Conservation (phyloP, 306 rosid genomes). For the Amphicarpaea edgeworthii region DNA sequence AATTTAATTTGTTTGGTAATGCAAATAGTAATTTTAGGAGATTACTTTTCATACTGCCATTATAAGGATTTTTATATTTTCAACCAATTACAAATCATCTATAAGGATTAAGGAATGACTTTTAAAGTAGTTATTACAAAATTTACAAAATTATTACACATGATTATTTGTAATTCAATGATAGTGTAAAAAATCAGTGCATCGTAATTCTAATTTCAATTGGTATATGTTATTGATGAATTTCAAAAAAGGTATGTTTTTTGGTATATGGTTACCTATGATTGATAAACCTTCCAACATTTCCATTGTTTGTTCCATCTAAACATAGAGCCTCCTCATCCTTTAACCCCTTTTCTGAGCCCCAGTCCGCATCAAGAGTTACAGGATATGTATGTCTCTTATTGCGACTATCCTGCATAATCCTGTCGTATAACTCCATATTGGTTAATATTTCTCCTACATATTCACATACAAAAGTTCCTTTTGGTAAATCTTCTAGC, state of each 20-base stretch:
- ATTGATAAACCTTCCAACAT: slow-evolving; percentile 86
- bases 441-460: slow-evolving; percentile 84
- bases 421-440: slow-evolving; percentile 70
- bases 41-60: no score
- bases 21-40: no score
- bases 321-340: slow-evolving; percentile 88
- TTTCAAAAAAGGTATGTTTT: background rate
- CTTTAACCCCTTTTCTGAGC: slow-evolving; percentile 62
- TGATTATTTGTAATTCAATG: no score
- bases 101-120: no score
- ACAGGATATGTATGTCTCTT: slow-evolving; percentile 86
- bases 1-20: no score
- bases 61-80: no score
- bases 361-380: slow-evolving; percentile 88
- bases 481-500: slow-evolving; percentile 68
- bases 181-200: no score
- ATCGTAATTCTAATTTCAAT: background rate
- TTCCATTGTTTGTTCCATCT: slow-evolving; percentile 81
- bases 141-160: no score
- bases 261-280: slow-evolving; percentile 61
- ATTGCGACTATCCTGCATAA: slow-evolving; percentile 40
- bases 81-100: no score
- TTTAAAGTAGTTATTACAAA: no score
- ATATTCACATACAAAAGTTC: slow-evolving; percentile 81
- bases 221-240: background rate